Evolutionary conservation across 768 basidiomycete genomes (phyloP), one percentile per base, ranked within the genome.

Genomic region (Mycena galericulata): DNA sequence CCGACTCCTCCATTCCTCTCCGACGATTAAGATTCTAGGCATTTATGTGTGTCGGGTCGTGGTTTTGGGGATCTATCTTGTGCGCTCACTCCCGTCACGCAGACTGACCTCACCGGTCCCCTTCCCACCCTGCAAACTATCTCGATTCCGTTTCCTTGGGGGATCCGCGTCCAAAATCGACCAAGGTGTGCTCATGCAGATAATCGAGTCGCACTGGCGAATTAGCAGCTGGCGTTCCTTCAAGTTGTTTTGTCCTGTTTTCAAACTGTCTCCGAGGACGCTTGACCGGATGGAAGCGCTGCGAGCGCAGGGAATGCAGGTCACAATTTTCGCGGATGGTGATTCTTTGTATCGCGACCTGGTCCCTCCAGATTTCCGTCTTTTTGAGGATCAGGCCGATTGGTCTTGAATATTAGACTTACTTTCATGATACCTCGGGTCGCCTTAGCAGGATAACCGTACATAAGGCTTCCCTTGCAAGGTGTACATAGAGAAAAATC

Each of bases 11-110:
- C 46, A 41, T 22, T 55, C 47, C 40, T 55, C 36, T 4, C 34
- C 55, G 34, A 51, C 45, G 5, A 51, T 65, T 36, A 65, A 55
- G 4, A 49, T n/a, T 29, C 20, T 65, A 2, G 47, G 46, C 27
- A 22, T 58, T 18, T 51, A 46, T 26, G 22, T 56, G 7, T 53
- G 32, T 29, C 27, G 27, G 18, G 26, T 5, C 3, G 29, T 56
- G 15, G 32, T 53, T 2, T 53, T 2, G 18, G 36, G 18, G 60
- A 50, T 10, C 49, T 61, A 9, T 61, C 51, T 22, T 29, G 36
- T 22, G 14, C 41, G 20, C 49, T 61, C 49, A 49, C 40, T 14
- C n/a, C 20, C 20, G 38, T 36, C 27, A 22, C 26, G 4, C 10
- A 18, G 8, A 15, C 1, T 6, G 30, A 22, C 11, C 4, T 17